A percentile compares a stretch with the other conserved stretches of the same genome.
Conservation (phyloP, 2,329 filamentous ascomycete genomes). For the Graphilbum fragrans region DNA sequence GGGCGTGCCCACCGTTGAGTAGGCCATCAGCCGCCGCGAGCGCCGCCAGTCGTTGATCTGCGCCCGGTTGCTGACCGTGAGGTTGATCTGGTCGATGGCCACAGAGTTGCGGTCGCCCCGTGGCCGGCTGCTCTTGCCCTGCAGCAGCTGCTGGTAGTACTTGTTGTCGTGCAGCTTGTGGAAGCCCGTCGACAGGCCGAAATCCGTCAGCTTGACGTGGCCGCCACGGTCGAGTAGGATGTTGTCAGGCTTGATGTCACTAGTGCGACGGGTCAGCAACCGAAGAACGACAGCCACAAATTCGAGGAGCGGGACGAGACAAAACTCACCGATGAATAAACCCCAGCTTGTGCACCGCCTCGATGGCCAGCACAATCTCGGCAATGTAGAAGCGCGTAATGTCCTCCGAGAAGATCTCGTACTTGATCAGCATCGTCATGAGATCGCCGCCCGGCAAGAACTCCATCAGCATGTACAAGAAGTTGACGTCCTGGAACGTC, state of each 20-base stretch:
- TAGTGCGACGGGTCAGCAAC: slow-evolving; percentile 19
- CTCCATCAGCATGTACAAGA: slow-evolving; percentile 99
- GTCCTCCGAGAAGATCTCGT: slow-evolving; percentile 97
- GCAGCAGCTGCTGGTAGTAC: slow-evolving; percentile 93
- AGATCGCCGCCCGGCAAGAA: slow-evolving; percentile 95
- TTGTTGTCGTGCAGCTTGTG: slow-evolving; percentile 96
- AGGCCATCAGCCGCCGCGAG: slow-evolving; percentile 88
- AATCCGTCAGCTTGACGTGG: slow-evolving; percentile 97
- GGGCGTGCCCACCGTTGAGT: slow-evolving; percentile 94
- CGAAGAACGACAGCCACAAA: no score
- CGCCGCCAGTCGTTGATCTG: slow-evolving; percentile 99
- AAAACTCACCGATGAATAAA: slow-evolving; percentile 71
- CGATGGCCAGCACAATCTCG: slow-evolving; percentile 94
- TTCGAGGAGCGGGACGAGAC: no score
- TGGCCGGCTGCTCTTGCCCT: slow-evolving; percentile 60
- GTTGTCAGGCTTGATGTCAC: slow-evolving; percentile 99
- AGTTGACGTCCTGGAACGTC: slow-evolving; percentile 92
- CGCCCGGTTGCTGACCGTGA: slow-evolving; percentile 93
- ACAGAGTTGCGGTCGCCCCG: slow-evolving; percentile 82
- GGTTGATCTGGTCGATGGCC: slow-evolving; percentile 92
- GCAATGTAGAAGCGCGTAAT: slow-evolving; percentile 99
- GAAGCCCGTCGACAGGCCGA: slow-evolving; percentile 94
- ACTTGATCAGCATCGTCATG: slow-evolving; percentile 99
- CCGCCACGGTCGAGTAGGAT: slow-evolving; percentile 90
- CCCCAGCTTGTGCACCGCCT: slow-evolving; percentile 93